Evolutionary conservation across 352 stramenopile genomes (phyloP), one percentile per base, ranked within the genome.

Genomic region (Phytopythium litorale): DNA sequence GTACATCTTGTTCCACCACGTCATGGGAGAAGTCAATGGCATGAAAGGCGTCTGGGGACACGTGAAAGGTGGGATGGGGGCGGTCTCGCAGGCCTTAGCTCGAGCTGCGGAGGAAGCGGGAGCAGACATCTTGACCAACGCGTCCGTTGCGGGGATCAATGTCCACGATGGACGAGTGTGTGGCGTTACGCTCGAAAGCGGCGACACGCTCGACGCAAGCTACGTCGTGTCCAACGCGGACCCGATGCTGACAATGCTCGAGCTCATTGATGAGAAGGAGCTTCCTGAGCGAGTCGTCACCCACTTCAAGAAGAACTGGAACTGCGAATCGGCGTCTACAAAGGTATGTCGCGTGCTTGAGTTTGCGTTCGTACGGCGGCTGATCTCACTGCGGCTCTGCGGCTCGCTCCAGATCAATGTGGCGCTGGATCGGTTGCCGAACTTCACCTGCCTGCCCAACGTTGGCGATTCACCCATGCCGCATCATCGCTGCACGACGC

Each of bases 1-100:
- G 0, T 97, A 97, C 62, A 95, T 97, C 49, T 65, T 97, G 21
- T 89, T 97, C 28, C 90, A 97, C 50, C 90, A 97, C 58, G 91
- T 97, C 23, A 97, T 97, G 90, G 90, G 90, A 21, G 90, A 97
- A 73, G 84, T 93, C 19, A 91, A 93, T 45, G 89, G 88, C 21
- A 64, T 92, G 12, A 94, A 95, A 51, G 89, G 89, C 18, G 85
- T 87, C 52, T 97, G 91, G 91, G 86, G 87, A 0, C 91, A 97
- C 54, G 88, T 97, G 28, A 87, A 92, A 65, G 91, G 90, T 8
- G 90, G 90, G 7, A 97, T 97, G 90, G 90, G 90, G 11, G 66
- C 69, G 0, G 81, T 97, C 43, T 91, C 78, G 3, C 65, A 94
- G 32, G 79, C 86, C 1, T 70, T 97, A 11, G 63, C 71, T 21